A percentile compares a stretch with the other conserved stretches of the same genome.
These are phyloP conservation scores for Lotus japonicus DNA, from an alignment of 306 rosid genomes.

Conservation along the genomic window DNA sequence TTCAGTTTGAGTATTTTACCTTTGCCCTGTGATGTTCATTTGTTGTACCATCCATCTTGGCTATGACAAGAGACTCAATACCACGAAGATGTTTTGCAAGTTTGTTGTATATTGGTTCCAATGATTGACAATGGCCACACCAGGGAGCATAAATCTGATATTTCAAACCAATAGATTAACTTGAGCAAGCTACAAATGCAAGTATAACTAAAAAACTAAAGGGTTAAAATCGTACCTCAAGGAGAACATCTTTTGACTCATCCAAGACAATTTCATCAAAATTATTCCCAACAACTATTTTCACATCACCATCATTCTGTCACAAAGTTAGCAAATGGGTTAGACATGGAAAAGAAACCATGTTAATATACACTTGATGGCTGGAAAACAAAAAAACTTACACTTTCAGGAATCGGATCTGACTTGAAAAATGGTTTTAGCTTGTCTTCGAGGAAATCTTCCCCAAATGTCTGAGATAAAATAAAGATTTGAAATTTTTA, in stretches of 20 bases:
- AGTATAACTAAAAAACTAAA: background rate
- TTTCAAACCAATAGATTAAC: background rate
- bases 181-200: constrained; percentile 13
- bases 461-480: constrained; percentile 63
- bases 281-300: constrained; percentile 85
- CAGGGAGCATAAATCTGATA: constrained; percentile 96
- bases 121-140: constrained; percentile 97
- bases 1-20: constrained; percentile 39
- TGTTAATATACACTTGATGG: background rate
- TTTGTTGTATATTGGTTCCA: constrained; percentile 91
- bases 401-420: constrained; percentile 86
- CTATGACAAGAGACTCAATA: constrained; percentile 80
- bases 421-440: constrained; percentile 87
- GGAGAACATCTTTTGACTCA: constrained; percentile 97
- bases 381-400: constrained; percentile 36
- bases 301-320: constrained; percentile 88
- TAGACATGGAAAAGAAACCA: constrained; percentile 10
- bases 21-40: constrained; percentile 98
- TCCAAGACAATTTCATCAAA: constrained; percentile 92
- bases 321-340: constrained; percentile 7
- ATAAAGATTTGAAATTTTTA: constrained; percentile 13
- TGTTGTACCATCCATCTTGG: constrained; percentile 98
- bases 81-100: constrained; percentile 78
- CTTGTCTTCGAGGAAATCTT: constrained; percentile 86
- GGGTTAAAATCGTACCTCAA: constrained; percentile 53